Base-by-base conservation (phyloP, 768 basidiomycete genomes). In the Gyrodon lividus region DNA sequence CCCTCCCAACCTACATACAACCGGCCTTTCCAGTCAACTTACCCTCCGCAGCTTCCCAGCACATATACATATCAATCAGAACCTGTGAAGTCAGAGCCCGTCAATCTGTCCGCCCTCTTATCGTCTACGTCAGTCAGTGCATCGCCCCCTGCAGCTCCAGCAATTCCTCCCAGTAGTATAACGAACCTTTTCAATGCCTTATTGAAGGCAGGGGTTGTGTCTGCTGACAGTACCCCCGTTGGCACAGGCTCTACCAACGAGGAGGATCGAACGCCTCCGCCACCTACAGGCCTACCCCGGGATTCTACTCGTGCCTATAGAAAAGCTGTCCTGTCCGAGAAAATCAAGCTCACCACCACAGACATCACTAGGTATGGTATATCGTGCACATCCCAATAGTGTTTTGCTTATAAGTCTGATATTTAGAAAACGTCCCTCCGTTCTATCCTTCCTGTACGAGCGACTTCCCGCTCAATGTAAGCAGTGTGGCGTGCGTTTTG, bases 401-500 rank as follows among this genome's bases (percentile, higher is more conserved):
- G 2, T 44, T 50, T 46, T 51, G 30, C 17, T 56, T 23, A 40
- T 14, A 37, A 43, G 17, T 34, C 24, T 75, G 31, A 13, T 76
- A 57, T 48, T 22, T 37, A 69, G 68, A 58, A 70, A 69, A 55
- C 82, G 80, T 17, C 79, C 89, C 2, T 72, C 75, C 20, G 77
- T 89, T 48, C 72, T 79, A 46, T 74, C 83, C 30, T 76, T 92
- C 50, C 69, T 96, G 54, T 93, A 92, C 62, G 78, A 83, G 49
- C 83, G 83, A 51, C 77, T 94, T 33, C 78, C 86, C 20, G 74
- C 82, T 30, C 88, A 93, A 71, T 99, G 96, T 77, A 92, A 87
- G 71, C 95, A 98, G 63, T 99, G 96, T 73, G 91, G 89, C 16
- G 72, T 90, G 48, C 86, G 96, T 39, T 96, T 95, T 69, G 74